phyloP scores from a whole-genome alignment of 106 monocot species.

The Amphibolis antarctica region DNA sequence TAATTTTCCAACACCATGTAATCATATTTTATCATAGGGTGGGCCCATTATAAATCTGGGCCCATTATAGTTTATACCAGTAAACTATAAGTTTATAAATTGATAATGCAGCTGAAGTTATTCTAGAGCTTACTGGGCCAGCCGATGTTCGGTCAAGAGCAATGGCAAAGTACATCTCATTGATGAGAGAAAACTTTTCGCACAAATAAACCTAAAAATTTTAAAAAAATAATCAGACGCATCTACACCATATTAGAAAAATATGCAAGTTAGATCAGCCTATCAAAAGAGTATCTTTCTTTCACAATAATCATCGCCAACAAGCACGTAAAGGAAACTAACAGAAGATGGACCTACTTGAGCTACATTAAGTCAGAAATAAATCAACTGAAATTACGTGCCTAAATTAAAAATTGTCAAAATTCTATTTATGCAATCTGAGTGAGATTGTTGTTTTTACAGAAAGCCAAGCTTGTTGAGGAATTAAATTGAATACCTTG shows the following conservation, averaged over 20 bases:
- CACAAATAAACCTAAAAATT: slow-evolving; percentile 77
- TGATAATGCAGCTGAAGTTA: neutral
- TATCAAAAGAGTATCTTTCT: no score
- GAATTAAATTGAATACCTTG: slow-evolving; percentile 40
- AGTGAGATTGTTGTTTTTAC: no score
- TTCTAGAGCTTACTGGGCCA: slow-evolving; percentile 64
- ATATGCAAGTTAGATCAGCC: no score
- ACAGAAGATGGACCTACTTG: neutral
- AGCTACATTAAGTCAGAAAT: neutral
- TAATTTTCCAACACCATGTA: no score
- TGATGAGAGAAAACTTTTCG: slow-evolving; percentile 79
- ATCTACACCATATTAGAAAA: neutral
- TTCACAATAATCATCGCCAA: no score
- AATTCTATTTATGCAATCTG: no score
- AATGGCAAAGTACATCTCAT: slow-evolving; percentile 99
- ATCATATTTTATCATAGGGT: no score
- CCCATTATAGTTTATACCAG: no score
- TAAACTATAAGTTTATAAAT: neutral
- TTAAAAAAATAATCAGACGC: neutral
- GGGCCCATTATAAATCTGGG: no score
- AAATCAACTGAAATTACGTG: no score
- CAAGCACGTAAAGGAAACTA: no score
- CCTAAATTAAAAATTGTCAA: no score
- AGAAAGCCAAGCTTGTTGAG: neutral
- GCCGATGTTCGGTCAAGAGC: slow-evolving; percentile 82